phyloP scores from a whole-genome alignment of 805 yeast species.

The Lachancea sp. region DNA sequence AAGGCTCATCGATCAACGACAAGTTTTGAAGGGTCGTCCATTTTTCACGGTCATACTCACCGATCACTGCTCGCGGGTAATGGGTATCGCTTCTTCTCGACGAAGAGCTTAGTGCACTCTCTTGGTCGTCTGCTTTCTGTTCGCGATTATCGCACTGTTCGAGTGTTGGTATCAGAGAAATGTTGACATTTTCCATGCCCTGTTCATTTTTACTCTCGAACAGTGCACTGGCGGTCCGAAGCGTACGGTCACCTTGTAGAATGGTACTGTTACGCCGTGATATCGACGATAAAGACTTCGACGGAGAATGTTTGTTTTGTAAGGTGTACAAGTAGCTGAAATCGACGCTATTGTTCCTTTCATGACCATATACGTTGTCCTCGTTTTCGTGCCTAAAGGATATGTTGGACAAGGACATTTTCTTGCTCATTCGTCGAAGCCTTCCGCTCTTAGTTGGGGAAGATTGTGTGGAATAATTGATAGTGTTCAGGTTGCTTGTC shows the following conservation, averaged over 20 bases:
- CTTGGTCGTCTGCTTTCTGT: slow-evolving; percentile 5
- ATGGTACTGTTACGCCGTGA: slow-evolving; percentile 9
- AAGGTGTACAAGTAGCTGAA: slow-evolving; percentile 28
- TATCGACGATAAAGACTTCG: slow-evolving; percentile 21
- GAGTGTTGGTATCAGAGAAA: neutral
- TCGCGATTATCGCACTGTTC: neutral
- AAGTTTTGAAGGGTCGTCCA: slow-evolving; percentile 22
- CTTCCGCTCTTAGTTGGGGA: slow-evolving; percentile 28
- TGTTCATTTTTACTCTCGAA: neutral
- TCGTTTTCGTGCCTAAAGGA: slow-evolving; percentile 19
- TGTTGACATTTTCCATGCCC: neutral
- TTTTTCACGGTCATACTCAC: slow-evolving; percentile 34
- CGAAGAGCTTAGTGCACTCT: slow-evolving; percentile 4
- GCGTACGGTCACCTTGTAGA: neutral
- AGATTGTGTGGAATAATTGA: slow-evolving; percentile 17
- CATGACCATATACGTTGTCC: slow-evolving; percentile 9
- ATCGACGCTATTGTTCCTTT: slow-evolving; percentile 27
- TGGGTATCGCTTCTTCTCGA: slow-evolving; percentile 14
- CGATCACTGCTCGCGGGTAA: slow-evolving; percentile 25
- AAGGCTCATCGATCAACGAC: neutral
- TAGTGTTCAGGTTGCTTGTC: slow-evolving; percentile 1
- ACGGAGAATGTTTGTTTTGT: slow-evolving; percentile 30
- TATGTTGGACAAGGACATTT: slow-evolving; percentile 27
- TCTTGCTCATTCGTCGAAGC: slow-evolving; percentile 25
- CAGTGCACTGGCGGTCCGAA: slow-evolving; percentile 7